These are phyloP conservation scores for Hericium coralloides DNA, from an alignment of 768 basidiomycete species.

Conservation along the genomic window DNA sequence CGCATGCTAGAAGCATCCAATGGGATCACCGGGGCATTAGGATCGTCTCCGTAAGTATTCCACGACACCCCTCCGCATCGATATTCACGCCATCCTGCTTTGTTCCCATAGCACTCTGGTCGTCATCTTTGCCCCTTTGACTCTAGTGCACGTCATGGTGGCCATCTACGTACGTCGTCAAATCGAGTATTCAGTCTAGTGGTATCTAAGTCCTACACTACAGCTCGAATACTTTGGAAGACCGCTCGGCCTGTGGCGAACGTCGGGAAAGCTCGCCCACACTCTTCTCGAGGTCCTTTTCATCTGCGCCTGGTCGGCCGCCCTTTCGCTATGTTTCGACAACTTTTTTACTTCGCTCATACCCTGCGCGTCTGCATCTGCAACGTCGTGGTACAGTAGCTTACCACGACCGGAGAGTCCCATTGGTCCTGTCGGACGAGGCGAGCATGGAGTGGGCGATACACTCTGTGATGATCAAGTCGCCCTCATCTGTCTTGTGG, in stretches of 20 bases:
- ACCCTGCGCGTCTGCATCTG: conserved; percentile 56
- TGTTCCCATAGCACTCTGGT: conserved; percentile 51
- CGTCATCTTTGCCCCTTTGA: conserved; percentile 78
- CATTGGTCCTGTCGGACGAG: conserved; percentile 29
- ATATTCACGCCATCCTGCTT: not conserved
- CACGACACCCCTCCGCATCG: not conserved
- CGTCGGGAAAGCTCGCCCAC: conserved; percentile 78
- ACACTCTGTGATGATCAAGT: conserved; percentile 68
- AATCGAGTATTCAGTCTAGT: conserved; percentile 3
- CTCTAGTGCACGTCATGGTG: conserved; percentile 75
- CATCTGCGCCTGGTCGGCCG: conserved; percentile 91
- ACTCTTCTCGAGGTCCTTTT: conserved; percentile 84
- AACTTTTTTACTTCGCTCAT: conserved; percentile 86
- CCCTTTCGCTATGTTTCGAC: conserved; percentile 82
- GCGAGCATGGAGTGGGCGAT: conserved; percentile 41
- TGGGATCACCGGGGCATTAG: conserved; percentile 59
- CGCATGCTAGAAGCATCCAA: conserved; percentile 44
- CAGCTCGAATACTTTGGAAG: conserved; percentile 91
- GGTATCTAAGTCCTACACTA: conserved; percentile 11
- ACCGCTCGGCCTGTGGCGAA: conserved; percentile 87
- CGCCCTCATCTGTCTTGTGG: conserved; percentile 69
- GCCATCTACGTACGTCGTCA: conserved; percentile 66
- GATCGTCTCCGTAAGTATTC: conserved; percentile 65
- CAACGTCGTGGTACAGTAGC: conserved; percentile 66
- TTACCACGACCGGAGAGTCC: conserved; percentile 42